Conservation (phyloP, 306 rosid genomes). For the Parietaria judaica region DNA sequence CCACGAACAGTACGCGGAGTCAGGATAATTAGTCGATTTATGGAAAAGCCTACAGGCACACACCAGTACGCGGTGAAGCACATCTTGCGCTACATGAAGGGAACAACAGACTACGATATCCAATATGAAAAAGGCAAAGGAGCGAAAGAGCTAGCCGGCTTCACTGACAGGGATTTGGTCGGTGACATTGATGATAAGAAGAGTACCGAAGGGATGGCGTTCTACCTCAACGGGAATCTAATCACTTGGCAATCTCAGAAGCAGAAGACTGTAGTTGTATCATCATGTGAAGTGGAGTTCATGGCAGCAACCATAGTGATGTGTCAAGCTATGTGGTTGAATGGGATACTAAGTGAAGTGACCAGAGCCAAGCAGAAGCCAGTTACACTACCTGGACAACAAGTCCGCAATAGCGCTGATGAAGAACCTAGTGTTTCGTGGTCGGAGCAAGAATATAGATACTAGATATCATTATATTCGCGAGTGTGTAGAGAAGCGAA, state of each 20-base stretch:
- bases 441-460: not conserved
- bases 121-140: not conserved
- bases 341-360: not conserved
- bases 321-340: not conserved
- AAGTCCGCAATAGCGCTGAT: too few species aligned
- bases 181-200: too few species aligned
- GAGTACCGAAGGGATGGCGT: too few species aligned
- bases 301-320: not conserved
- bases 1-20: not conserved
- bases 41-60: too few species aligned
- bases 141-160: not conserved
- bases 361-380: not conserved
- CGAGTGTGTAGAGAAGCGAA: too few species aligned
- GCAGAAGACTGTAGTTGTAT: not conserved
- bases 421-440: too few species aligned
- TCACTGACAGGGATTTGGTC: too few species aligned
- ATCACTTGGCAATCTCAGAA: not conserved
- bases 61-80: too few species aligned
- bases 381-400: not conserved
- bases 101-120: not conserved
- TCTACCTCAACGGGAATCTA: too few species aligned
- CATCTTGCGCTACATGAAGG: too few species aligned
- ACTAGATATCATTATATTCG: too few species aligned
- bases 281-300: not conserved
- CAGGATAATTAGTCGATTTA: not conserved